Evolutionary conservation across 495 filamentous ascomycete species (phyloP), one percentile per base, ranked within the genome.

Genomic region (Cercophora newfieldiana): DNA sequence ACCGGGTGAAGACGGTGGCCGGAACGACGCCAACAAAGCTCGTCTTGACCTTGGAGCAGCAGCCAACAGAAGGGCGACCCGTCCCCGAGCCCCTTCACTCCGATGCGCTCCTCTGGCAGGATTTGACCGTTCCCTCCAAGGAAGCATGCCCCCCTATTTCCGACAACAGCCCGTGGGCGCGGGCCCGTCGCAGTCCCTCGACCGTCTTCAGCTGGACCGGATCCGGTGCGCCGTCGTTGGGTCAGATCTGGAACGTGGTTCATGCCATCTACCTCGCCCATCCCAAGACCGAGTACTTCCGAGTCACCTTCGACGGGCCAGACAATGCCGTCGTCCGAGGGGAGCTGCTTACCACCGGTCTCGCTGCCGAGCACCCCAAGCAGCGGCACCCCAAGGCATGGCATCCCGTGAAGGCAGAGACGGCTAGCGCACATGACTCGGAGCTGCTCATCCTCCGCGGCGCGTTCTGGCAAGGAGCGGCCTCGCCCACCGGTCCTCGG

Each of bases 401-500:
- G 37, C 37, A 44, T 14, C 37, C 37, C 4, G 37, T 44, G 4
- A 44, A 16, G 37, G 12, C 12, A 44, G 10, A 44, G 37, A 44
- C 37, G 37, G 37, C 37, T 2, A 44, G 37, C 10, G 37, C 37
- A 5, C 37, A 44, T 10, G 74, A 44, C 49, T 66, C 64, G 16
- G 76, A 78, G 68, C 69, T 82, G 16, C 49, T 81, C 7, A 59
- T 80, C n/a, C 71, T 81, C 28, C 77, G 81, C 24, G 74, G 74
- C 48, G 79, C 86, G 1, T 89, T 89, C 78, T 89, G 87, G 87
- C 87, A 89, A 68, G 87, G 87, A 31, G 87, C 87, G 7, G 87
- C 79, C 7, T 87, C 85, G 6, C 87, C 87, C 18, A 74, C 84
- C 25, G 86, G 86, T 3, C 77, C 86, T 6, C 85, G 86, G 7